These are phyloP conservation scores for Phoma herbarum DNA, from an alignment of 2,329 filamentous ascomycete species.

Conservation along the genomic window DNA sequence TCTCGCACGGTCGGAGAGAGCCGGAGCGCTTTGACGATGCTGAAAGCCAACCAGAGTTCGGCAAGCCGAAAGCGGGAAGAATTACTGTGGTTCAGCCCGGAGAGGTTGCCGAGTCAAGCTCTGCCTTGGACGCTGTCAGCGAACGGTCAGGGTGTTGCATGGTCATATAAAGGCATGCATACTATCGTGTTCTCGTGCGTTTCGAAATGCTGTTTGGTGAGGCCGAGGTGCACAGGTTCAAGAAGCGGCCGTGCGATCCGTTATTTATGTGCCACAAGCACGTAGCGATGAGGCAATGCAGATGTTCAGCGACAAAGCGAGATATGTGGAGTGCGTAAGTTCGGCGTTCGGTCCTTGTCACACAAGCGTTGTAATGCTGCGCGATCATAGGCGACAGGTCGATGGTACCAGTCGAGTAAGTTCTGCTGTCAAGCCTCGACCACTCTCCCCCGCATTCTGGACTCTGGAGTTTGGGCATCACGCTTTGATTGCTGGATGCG, in stretches of 20 bases:
- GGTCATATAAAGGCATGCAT: conserved; percentile 8
- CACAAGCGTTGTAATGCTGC: conserved; percentile 7
- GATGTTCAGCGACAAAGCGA: neutral
- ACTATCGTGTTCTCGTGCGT: conserved; percentile 8
- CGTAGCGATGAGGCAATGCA: conserved; percentile 8
- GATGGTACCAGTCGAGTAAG: conserved; percentile 2
- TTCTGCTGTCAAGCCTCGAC: conserved; percentile 25
- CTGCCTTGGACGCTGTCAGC: conserved; percentile 6
- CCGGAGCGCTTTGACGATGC: conserved; percentile 5
- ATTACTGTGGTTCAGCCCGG: conserved; percentile 1
- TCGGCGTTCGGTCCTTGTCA: conserved; percentile 7
- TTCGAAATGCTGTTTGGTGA: conserved; percentile 7
- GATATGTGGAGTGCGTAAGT: neutral
- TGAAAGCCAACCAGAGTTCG: conserved; percentile 1
- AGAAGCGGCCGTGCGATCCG: conserved; percentile 7
- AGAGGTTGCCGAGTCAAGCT: conserved; percentile 14
- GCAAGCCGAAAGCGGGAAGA: conserved; percentile 11
- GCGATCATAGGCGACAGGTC: conserved; percentile 11
- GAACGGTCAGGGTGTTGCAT: conserved; percentile 1
- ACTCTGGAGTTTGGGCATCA: conserved; percentile 17
- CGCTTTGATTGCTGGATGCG: conserved; percentile 17
- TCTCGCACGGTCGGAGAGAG: conserved; percentile 4
- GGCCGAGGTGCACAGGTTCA: conserved; percentile 7
- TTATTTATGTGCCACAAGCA: conserved; percentile 10
- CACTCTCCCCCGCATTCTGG: conserved; percentile 17